Percentiles rank a stretch among this genome's conserved stretches.
Conservation (phyloP, 352 stramenopile genomes). For the Globisporangium ultimum region DNA sequence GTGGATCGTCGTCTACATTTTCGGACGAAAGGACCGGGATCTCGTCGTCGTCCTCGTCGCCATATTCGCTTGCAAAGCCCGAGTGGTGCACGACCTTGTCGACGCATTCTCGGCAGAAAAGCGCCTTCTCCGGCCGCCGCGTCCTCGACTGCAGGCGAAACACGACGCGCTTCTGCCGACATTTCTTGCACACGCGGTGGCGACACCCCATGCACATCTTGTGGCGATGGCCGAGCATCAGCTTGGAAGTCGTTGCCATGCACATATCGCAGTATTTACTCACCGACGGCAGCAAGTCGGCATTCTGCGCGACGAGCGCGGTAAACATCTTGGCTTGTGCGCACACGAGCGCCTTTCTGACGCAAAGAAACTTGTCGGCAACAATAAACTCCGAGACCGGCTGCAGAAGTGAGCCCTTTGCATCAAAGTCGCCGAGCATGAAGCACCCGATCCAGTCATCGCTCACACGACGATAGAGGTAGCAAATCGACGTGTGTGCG, state of each 20-base stretch:
- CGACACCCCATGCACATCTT: constrained; percentile 54
- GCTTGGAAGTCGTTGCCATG: constrained; percentile 23
- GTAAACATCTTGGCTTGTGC: constrained; percentile 57
- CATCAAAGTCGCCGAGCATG: constrained; percentile 43
- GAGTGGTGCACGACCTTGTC: constrained; percentile 30
- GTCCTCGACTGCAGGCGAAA: constrained; percentile 47
- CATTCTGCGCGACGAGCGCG: constrained; percentile 33
- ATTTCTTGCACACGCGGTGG: constrained; percentile 47
- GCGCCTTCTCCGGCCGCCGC: constrained; percentile 36
- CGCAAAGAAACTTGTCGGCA: constrained; percentile 42
- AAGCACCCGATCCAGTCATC: constrained; percentile 56
- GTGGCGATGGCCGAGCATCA: constrained; percentile 28
- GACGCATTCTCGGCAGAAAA: constrained; percentile 59
- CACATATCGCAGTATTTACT: constrained; percentile 50
- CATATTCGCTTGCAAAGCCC: constrained; percentile 5
- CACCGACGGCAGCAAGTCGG: constrained; percentile 27
- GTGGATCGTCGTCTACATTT: background rate
- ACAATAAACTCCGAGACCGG: constrained; percentile 39
- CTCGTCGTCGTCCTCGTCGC: constrained; percentile 22
- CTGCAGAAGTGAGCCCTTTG: constrained; percentile 33
- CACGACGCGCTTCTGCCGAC: constrained; percentile 39
- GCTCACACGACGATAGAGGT: constrained; percentile 54
- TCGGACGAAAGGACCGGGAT: constrained; percentile 15
- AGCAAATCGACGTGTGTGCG: constrained; percentile 50
- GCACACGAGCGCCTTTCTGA: constrained; percentile 37